Conservation (phyloP, 1,139 yeast genomes). For the Scheffersomyces cryptocercus region DNA sequence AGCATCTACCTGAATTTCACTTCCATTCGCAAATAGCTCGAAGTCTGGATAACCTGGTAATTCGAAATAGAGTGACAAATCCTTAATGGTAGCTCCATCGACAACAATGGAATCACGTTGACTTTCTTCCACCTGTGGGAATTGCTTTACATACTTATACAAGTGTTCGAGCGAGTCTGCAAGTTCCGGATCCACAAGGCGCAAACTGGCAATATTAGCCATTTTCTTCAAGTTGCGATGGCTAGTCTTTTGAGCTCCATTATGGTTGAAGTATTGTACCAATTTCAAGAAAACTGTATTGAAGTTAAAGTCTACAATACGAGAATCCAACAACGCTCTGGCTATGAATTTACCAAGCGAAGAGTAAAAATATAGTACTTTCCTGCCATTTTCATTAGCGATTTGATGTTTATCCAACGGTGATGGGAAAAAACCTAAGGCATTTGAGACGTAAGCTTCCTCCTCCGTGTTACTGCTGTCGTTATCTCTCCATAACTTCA, state of each 20-base stretch:
- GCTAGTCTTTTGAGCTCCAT: conserved; percentile 9
- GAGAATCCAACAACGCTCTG: conserved; percentile 79
- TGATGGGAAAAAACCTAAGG: conserved; percentile 69
- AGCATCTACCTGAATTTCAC: conserved; percentile 46
- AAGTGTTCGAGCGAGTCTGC: conserved; percentile 62
- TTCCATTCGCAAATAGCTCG: conserved; percentile 61
- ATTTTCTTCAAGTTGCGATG: conserved; percentile 25
- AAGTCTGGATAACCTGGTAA: conserved; percentile 76
- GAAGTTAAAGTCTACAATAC: conserved; percentile 82
- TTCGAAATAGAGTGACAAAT: conserved; percentile 62
- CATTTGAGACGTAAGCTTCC: conserved; percentile 42
- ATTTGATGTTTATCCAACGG: conserved; percentile 48
- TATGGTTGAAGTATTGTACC: conserved; percentile 28
- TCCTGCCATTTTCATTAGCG: conserved; percentile 39
- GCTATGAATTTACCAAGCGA: conserved; percentile 84
- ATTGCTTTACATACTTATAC: conserved; percentile 40
- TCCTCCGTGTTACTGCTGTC: conserved; percentile 21
- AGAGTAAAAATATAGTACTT: conserved; percentile 55
- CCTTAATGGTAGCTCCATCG: conserved; percentile 48
- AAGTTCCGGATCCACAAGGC: conserved; percentile 58
- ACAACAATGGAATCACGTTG: conserved; percentile 28
- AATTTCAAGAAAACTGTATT: conserved; percentile 68
- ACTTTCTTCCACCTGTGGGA: conserved; percentile 15
- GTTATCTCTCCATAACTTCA: conserved; percentile 69
- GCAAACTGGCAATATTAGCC: conserved; percentile 44